phyloP scores from a whole-genome alignment of 768 basidiomycete species.

The Rhodotorula paludigena region DNA sequence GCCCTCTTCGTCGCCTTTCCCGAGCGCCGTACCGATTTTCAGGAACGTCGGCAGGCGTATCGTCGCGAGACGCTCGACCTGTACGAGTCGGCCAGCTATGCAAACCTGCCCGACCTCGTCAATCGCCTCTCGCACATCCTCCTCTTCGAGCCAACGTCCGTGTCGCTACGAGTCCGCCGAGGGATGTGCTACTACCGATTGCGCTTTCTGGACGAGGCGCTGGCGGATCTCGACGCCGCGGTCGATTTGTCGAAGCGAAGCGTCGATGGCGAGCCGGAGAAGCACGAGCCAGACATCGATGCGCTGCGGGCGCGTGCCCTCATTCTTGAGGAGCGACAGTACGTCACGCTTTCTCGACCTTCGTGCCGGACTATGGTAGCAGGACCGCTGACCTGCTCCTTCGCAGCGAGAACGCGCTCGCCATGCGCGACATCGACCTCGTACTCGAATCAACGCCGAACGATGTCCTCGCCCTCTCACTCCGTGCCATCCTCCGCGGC shows the following conservation, averaged over 20 bases:
- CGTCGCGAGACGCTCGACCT: slow-evolving; percentile 19
- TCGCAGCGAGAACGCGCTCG: slow-evolving; percentile 10
- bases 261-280: not conserved
- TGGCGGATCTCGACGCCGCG: slow-evolving; percentile 18
- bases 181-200: slow-evolving; percentile 24
- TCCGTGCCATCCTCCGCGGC: slow-evolving; percentile 14
- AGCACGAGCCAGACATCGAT: slow-evolving; percentile 23
- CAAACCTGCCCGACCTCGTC: slow-evolving; percentile 12
- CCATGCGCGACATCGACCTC: slow-evolving; percentile 2
- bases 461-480: slow-evolving; percentile 30
- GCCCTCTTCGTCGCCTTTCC: slow-evolving; percentile 27
- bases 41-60: slow-evolving; percentile 2
- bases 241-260: slow-evolving; percentile 13
- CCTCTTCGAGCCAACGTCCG: slow-evolving; percentile 25
- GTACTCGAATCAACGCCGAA: slow-evolving; percentile 1
- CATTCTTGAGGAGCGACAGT: slow-evolving; percentile 27
- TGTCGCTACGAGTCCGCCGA: slow-evolving; percentile 22
- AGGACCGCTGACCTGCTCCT: too few species aligned
- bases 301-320: slow-evolving; percentile 32
- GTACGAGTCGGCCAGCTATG: slow-evolving; percentile 1
- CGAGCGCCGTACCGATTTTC: slow-evolving; percentile 9
- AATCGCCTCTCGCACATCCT: slow-evolving; percentile 31
- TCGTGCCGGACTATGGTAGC: too few species aligned
- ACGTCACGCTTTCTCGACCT: not conserved
- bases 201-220: slow-evolving; percentile 3